Base-by-base conservation (phyloP, 345 rosid genomes). In the Populus simonii region DNA sequence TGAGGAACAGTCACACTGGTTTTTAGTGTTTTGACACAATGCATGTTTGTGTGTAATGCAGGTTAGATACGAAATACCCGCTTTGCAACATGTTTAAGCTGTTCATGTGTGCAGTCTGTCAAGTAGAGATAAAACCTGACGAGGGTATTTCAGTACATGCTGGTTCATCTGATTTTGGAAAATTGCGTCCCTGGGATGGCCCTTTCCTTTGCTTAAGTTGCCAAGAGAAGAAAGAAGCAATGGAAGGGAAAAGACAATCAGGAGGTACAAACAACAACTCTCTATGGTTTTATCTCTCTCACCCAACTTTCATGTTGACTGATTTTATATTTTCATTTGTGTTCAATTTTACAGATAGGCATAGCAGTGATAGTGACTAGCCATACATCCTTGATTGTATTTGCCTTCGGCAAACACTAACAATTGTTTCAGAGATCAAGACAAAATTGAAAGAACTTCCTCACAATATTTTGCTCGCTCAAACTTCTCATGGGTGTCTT, bases 21-120 rank as follows among this genome's bases (percentile, higher is more conserved):
- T 68, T 74, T 41, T 33, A 17, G 33, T 51, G 4, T 77, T 72
- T n/a, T 89, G 70, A 81, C 75, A 29, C 11, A 31, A 73, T 43
- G 15, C 57, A 0, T 72, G 8, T 39, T 73, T 78, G 73, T 41
- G 5, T 79, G 65, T 57, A 10, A 75, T 87, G 90, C 97, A 96
- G 98, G 91, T 87, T 96, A 80, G 94, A 94, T 76, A 89, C 96
- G n/a, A 92, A 89, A 79, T 96, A 94, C 79, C 98, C 98, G 4
- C 87, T 94, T 20, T 92, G 97, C 96, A 96, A 96, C 88, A 90
- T 96, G 97, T 96, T 94, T 80, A 89, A 87, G 93, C 72, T 96
- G 92, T 96, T 94, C 80, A 89, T 80, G 86, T 94, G 99, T 79
- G 99, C 99, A n/a, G 95, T 96, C 61, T 96, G 99, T 85, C 99